Conservation (phyloP, 1,284 basidiomycete species). For the Schizophyllum amplum region DNA sequence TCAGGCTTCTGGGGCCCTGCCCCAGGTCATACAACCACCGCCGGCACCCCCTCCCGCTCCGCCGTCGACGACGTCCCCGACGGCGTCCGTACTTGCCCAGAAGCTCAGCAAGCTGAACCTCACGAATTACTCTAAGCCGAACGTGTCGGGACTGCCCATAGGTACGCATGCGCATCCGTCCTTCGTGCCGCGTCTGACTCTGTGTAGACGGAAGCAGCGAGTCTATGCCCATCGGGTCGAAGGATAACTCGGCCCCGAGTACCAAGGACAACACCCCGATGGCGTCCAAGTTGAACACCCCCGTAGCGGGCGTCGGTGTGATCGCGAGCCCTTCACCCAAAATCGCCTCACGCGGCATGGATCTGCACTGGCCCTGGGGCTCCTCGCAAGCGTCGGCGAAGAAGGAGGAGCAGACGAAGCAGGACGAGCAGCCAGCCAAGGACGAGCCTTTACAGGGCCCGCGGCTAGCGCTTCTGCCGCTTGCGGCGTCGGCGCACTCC, state of each 20-base stretch:
- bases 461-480: not conserved
- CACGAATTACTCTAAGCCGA: slow-evolving; percentile 42
- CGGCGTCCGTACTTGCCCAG: slow-evolving; percentile 19
- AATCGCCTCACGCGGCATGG: slow-evolving; percentile 13
- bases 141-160: not conserved
- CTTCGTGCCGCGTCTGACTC: not conserved
- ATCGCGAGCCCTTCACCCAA: not conserved
- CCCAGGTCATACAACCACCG: not conserved
- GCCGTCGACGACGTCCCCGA: slow-evolving; percentile 3
- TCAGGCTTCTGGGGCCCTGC: not conserved
- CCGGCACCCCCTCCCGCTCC: not conserved
- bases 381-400: slow-evolving; percentile 4
- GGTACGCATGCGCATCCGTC: not conserved
- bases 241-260: not conserved
- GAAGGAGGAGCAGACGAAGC: slow-evolving; percentile 1
- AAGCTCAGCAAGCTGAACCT: slow-evolving; percentile 35
- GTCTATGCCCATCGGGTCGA: not conserved
- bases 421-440: not conserved
- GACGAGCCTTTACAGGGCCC: not conserved
- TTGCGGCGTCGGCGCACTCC: not conserved
- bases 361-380: slow-evolving; percentile 21
- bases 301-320: slow-evolving; percentile 16
- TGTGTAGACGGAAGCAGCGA: not conserved
- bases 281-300: not conserved
- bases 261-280: not conserved